Percentiles rank a stretch among this genome's conserved stretches.
Evolutionary conservation across 2,329 filamentous ascomycete species (phyloP).

Genomic region (Fusarium cicatricum): DNA sequence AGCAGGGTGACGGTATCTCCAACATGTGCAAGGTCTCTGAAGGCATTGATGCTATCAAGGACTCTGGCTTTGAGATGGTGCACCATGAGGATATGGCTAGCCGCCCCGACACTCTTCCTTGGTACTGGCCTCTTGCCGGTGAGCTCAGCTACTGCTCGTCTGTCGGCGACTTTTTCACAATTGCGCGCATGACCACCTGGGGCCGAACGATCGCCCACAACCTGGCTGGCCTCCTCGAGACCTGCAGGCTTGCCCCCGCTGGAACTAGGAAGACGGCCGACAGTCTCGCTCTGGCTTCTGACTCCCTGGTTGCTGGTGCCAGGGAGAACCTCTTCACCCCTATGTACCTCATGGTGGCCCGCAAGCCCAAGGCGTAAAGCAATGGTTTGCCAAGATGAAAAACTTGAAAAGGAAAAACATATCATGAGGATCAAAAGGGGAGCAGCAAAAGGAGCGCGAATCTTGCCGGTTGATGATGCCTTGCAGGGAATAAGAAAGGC

Average conservation of each 20-base stretch:
- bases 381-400: slow-evolving; percentile 10
- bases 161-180: slow-evolving; percentile 81
- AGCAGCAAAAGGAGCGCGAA: background rate
- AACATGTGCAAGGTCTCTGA: slow-evolving; percentile 94
- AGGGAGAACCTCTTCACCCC: slow-evolving; percentile 94
- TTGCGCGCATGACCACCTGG: slow-evolving; percentile 87
- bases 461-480: slow-evolving; percentile 32
- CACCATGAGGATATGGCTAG: slow-evolving; percentile 88
- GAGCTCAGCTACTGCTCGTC: slow-evolving; percentile 84
- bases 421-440: slow-evolving; percentile 25
- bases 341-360: slow-evolving; percentile 96
- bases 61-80: slow-evolving; percentile 85
- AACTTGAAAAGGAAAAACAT: slow-evolving; percentile 17
- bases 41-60: slow-evolving; percentile 82
- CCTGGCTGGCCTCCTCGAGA: slow-evolving; percentile 80
- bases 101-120: slow-evolving; percentile 78
- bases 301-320: slow-evolving; percentile 87
- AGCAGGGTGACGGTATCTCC: slow-evolving; percentile 94
- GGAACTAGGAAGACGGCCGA: slow-evolving; percentile 97
- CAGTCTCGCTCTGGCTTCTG: slow-evolving; percentile 81
- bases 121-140: slow-evolving; percentile 93
- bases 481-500: slow-evolving; percentile 27
- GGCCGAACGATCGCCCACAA: slow-evolving; percentile 79
- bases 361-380: slow-evolving; percentile 69
- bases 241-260: slow-evolving; percentile 74